Base-by-base conservation (phyloP, 192 early-diverging fungal species). In the Gamsiella multidivaricata region DNA sequence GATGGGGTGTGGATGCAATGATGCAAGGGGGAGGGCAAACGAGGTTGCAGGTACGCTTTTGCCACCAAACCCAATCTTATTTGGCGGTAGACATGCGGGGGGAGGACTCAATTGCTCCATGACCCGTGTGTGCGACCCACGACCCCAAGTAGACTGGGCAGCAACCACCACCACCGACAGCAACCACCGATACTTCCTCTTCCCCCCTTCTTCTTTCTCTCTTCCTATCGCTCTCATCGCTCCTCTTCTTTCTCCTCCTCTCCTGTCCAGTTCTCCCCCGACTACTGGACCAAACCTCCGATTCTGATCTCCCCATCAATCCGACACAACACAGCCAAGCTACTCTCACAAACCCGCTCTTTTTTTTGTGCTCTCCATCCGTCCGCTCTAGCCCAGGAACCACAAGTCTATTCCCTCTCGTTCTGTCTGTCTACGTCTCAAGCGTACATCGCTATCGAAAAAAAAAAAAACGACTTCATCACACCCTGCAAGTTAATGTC, bases 41-140 rank as follows among this genome's bases (percentile, higher is more conserved):
- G 54, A 57, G 54, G 0, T 39, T 6, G 54, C n/a, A n/a, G n/a
- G n/a, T n/a, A n/a, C n/a, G n/a, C n/a, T 41, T 46, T 61, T 61
- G 59, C 59, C 59, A 61, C 59, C 59, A 61, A 61, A 61, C n/a
- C 41, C 41, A 42, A 18, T 18, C 11, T 11, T 11, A 18, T 18
- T 15, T 42, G 41, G 41, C 41, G 12, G 18, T 18, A 42, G 41
- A 42, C 41, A 42, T 18, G 41, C 41, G 18, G 11, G 18, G 18
- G 10, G 17, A 17, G 17, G 23, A 50, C 49, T 9, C 9, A 22
- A 1, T 20, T 10, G 23, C n/a, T n/a, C n/a, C n/a, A n/a, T n/a
- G n/a, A n/a, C n/a, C n/a, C n/a, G n/a, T n/a, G n/a, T n/a, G n/a
- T n/a, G n/a, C n/a, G n/a, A n/a, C n/a, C n/a, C n/a, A n/a, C n/a